Evolutionary conservation across 2,329 filamentous ascomycete genomes (phyloP).

Genomic region (Fusarium solani-melongenae): DNA sequence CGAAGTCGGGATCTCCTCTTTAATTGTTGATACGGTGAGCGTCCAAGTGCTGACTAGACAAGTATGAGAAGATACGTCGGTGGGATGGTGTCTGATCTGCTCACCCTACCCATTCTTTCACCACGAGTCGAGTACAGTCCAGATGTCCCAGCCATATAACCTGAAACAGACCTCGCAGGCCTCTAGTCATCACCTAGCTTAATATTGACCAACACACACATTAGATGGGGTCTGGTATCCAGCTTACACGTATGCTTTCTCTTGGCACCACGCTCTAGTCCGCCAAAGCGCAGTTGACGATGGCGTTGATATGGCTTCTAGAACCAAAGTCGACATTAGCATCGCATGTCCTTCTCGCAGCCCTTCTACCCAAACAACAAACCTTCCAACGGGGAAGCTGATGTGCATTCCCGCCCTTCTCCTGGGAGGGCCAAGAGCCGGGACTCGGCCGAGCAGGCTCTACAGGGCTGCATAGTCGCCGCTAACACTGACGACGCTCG

Average conservation of each 20-base stretch:
- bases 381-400: background rate
- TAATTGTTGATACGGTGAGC: constrained; percentile 6
- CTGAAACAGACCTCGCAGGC: background rate
- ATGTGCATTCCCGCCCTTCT: background rate
- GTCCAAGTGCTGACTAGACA: background rate
- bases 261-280: background rate
- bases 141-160: background rate
- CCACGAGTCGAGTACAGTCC: background rate
- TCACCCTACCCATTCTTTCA: background rate
- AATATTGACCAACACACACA: background rate
- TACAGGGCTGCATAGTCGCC: constrained; percentile 28
- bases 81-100: background rate
- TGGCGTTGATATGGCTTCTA: background rate
- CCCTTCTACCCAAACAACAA: background rate
- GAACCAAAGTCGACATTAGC: background rate
- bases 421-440: constrained; percentile 7
- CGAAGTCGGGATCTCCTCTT: background rate
- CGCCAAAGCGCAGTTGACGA: background rate
- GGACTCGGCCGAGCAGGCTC: constrained; percentile 31
- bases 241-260: constrained; percentile 4
- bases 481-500: constrained; percentile 10
- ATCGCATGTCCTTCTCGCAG: background rate
- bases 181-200: constrained; percentile 1
- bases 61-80: background rate
- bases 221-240: background rate